Evolutionary conservation across 169 alveolate genomes (phyloP).

Genomic region (Cryptosporidium muris): DNA sequence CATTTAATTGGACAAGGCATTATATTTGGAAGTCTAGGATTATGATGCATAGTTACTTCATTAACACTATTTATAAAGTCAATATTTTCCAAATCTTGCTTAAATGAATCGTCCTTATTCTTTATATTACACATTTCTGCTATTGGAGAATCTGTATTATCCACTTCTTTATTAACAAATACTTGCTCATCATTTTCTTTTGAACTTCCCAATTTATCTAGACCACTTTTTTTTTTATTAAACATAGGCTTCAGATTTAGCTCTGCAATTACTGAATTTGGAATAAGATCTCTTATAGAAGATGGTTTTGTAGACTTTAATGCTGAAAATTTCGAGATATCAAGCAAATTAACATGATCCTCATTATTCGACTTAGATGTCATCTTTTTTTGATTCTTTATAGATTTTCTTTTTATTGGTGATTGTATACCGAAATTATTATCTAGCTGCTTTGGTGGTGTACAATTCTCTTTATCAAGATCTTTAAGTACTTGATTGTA

Average conservation of each 20-base stretch:
- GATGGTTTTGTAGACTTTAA: background rate
- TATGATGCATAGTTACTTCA: too few species aligned
- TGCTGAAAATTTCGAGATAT: background rate
- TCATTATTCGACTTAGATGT: background rate
- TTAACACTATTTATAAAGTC: background rate
- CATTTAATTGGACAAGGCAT: background rate
- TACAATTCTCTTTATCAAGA: background rate
- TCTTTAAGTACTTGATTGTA: constrained; percentile 24
- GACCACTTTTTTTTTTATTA: background rate
- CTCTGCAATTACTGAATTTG: constrained; percentile 47
- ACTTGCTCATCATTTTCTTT: constrained; percentile 1
- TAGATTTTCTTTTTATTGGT: background rate
- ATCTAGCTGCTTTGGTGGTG: constrained; percentile 24
- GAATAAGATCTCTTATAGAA: constrained; percentile 18
- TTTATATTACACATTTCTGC: background rate
- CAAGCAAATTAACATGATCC: background rate
- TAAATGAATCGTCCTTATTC: too few species aligned
- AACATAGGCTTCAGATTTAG: constrained; percentile 50
- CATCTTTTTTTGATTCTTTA: background rate
- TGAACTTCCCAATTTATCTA: background rate
- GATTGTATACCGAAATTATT: background rate
- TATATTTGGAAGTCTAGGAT: too few species aligned
- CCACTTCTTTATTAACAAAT: background rate
- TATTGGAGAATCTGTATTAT: background rate
- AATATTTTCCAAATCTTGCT: constrained; percentile 28